Evolutionary conservation across 176 grass and related monocot species (phyloP), one percentile per base, ranked within the genome.

Genomic region (Calamus simplicifolius): DNA sequence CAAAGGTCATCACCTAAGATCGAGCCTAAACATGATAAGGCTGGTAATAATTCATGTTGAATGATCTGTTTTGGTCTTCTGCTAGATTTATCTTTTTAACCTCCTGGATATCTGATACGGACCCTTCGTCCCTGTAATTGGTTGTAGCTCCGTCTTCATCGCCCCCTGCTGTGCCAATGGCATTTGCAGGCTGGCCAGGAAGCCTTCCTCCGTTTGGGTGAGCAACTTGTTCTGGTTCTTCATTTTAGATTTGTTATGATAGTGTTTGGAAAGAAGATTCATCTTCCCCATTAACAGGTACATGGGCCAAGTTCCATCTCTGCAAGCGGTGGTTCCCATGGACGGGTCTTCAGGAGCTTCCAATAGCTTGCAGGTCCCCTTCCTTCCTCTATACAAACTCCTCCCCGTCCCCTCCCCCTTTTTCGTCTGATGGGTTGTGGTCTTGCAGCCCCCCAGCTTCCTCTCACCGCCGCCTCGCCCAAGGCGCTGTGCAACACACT

Each of bases 401-500:
- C 12, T 51, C 35, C 54, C 26, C 19, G 18, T 21, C 19, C 51
- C 19, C 23, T 43, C 48, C 52, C 62, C 21, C 3, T 49, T 5
- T 50, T 25, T 60, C 54, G 12, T 5, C 64, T 73, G 63, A 75
- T 16, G 0, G 3, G 50, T 5, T 51, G 12, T 38, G 17, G 6
- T 54, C 3, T 63, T 90, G 71, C 81, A 98, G 94, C 76, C 80
- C 51, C 65, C 78, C 57, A 35, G 75, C 58, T 74, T 88, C 13
- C 15, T 90, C 35, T 62, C 72, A 25, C 67, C 64, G 25, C 81
- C 68, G 3, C 79, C 89, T 21, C 88, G 81, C 0, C 71, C 73
- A 10, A 98, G 92, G 73, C 81, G 87, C 29, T 89, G 88, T 30
- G 84, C 79, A 6, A 98, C 88, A 1, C 94, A 98, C 80, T 92